phyloP scores from a whole-genome alignment of 1,284 basidiomycete genomes.

The Macrocystidia cucumis region DNA sequence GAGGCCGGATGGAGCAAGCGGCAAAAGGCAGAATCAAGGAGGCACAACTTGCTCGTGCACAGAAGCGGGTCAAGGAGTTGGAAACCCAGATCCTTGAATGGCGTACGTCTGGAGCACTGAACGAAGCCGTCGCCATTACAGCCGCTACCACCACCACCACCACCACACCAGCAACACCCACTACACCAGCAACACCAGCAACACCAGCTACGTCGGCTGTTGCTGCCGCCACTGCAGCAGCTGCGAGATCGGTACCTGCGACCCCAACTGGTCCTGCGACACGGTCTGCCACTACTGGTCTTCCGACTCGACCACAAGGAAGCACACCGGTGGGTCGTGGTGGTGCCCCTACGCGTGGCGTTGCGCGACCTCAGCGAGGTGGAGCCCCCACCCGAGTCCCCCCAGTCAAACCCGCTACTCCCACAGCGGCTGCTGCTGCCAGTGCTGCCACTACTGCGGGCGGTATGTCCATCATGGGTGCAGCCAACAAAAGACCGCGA shows the following conservation, averaged over 20 bases:
- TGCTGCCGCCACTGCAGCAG: slow-evolving; percentile 11
- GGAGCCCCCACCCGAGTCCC: slow-evolving; percentile 16
- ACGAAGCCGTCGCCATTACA: slow-evolving; percentile 16
- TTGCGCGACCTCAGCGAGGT: slow-evolving; percentile 11
- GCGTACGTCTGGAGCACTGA: slow-evolving; percentile 41
- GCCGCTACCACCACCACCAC: slow-evolving; percentile 14
- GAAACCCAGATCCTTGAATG: slow-evolving; percentile 54
- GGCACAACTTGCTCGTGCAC: slow-evolving; percentile 47
- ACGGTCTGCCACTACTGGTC: slow-evolving; percentile 4
- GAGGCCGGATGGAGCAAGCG: slow-evolving; percentile 52
- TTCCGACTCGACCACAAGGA: slow-evolving; percentile 17
- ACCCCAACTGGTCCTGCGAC: slow-evolving; percentile 11
- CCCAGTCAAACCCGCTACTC: slow-evolving; percentile 13
- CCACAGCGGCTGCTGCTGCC: slow-evolving; percentile 16
- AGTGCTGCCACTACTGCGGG: slow-evolving; percentile 19
- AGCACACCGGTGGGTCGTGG: slow-evolving; percentile 11
- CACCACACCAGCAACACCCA: slow-evolving; percentile 13
- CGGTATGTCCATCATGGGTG: slow-evolving; percentile 58
- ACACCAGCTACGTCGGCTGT: slow-evolving; percentile 14
- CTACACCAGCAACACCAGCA: slow-evolving; percentile 10
- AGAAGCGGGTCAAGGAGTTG: slow-evolving; percentile 55
- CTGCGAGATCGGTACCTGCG: slow-evolving; percentile 13
- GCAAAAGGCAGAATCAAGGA: slow-evolving; percentile 66
- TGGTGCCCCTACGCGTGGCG: slow-evolving; percentile 11
- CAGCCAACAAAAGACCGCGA: slow-evolving; percentile 57